Conservation (phyloP, 306 rosid species). For the Corylus americana region DNA sequence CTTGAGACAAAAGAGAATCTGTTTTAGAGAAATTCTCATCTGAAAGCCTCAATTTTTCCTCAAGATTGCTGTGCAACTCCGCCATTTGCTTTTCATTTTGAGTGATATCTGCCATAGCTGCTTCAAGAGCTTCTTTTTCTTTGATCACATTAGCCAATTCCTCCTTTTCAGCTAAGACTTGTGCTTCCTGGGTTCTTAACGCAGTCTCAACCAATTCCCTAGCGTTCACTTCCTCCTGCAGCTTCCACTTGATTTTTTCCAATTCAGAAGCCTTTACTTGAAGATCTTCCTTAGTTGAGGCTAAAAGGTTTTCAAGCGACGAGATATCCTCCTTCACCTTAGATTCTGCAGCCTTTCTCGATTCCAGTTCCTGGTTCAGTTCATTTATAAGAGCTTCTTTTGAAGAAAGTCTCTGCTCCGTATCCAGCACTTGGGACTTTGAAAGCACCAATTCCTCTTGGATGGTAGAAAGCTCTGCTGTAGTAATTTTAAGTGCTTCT, state of each 20-base stretch:
- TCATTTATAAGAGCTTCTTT: slow-evolving; percentile 59
- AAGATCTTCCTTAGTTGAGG: slow-evolving; percentile 70
- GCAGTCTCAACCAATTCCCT: slow-evolving; percentile 62
- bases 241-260: slow-evolving; percentile 56
- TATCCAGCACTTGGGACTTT: slow-evolving; percentile 60
- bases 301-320: slow-evolving; percentile 53
- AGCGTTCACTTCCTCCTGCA: slow-evolving; percentile 60
- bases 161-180: slow-evolving; percentile 41
- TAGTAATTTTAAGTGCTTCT: slow-evolving; percentile 64
- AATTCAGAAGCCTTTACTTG: slow-evolving; percentile 56
- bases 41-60: slow-evolving; percentile 63
- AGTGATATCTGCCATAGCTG: slow-evolving; percentile 51
- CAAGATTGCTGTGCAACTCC: slow-evolving; percentile 56
- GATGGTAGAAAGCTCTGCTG: slow-evolving; percentile 62
- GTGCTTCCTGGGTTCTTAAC: slow-evolving; percentile 48
- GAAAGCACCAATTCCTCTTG: slow-evolving; percentile 69
- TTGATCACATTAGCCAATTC: slow-evolving; percentile 43
- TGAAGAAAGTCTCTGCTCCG: slow-evolving; percentile 55
- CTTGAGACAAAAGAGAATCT: slow-evolving; percentile 74
- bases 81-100: slow-evolving; percentile 41
- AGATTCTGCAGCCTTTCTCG: slow-evolving; percentile 58
- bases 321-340: slow-evolving; percentile 74
- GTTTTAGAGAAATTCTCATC: slow-evolving; percentile 56
- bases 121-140: slow-evolving; percentile 60
- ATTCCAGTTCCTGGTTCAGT: slow-evolving; percentile 52